Evolutionary conservation across 768 basidiomycete genomes (phyloP), one percentile per base, ranked within the genome.

Genomic region (Lactarius evosmus): DNA sequence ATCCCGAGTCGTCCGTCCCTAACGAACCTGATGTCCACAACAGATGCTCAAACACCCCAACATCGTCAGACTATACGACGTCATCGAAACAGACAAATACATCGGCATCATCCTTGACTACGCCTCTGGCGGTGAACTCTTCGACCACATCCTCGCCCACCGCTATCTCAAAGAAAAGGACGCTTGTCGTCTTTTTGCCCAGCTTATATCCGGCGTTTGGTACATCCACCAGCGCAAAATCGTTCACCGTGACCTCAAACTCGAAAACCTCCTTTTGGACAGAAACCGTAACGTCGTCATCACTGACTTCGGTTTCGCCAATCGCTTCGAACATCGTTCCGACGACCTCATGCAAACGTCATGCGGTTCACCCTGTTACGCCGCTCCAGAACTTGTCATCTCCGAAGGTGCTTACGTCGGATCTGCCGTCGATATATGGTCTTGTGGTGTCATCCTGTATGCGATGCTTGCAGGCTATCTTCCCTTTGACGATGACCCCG

Each of bases 141-240:
- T 99, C 75, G 97, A 99, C 77, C 93, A 98, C 75, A 99, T 99
- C 73, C 85, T 98, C 57, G 96, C 96, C 22, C 97, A 98, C 74
- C 90, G 94, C 46, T 97, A 96, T 75, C 87, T 99, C 70, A 88
- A 90, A 69, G 97, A 98, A 75, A 85, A 85, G 67, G 95, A 98
- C 72, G 97, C 97, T 1, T 87, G 91, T 68, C 95, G 91, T 74
- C 88, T 99, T 44, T 99, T 99, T 74, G 93, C 93, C 19, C 97
- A 99, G 76, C 91, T 99, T 75, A 89, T 99, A 70, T 97, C 95
- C 27, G 97, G 96, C 66, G 97, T 99, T 34, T 93, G 93, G 87
- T 99, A 99, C 78, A 93, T 98, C 62, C 97, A 98, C 78, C 87
- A 93, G 76, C 98, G 98, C 83, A 95, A 97, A 79, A 98, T 99